Base-by-base conservation (phyloP, 768 basidiomycete genomes). In the Calocybe cyanea region DNA sequence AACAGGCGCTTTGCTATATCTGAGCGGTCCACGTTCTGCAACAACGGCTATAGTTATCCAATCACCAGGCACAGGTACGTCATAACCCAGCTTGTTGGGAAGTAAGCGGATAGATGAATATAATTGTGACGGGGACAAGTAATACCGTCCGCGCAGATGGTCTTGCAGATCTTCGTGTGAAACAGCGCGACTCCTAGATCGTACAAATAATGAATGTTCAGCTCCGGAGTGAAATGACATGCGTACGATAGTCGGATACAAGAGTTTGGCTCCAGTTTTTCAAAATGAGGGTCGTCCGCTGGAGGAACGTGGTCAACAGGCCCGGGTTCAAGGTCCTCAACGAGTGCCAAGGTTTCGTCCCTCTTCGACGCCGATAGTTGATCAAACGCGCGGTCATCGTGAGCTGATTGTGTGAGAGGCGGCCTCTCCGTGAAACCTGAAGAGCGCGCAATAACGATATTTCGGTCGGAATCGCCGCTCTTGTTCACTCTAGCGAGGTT, bases 11-110 rank as follows among this genome's bases (percentile, higher is more conserved):
- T 76, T 78, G 38, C 75, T 89, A 54, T 83, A 77, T 52, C 78
- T 82, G 59, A 94, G 70, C 6, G 83, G 85, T 2, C 92, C 85
- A 17, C 92, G 80, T 62, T 95, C 92, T 2, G 93, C 95, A 11
- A 99, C 83, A 4, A 98, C 94, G 2, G 92, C 95, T 38, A 99
- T 90, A 5, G 93, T 94, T 33, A 97, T 77, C 88, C 92, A 98
- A 63, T 98, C 96, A 2, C 89, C 89, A 5, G 80, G 78, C 1
- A 97, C 84, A 8, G 95, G 94, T 1, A 99, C 79, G 36, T 97
- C 93, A 62, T 92, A 95, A 14, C 82, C 84, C 46, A 87, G 82
- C 52, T 87, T 85, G 59, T 88, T 81, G 0, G 85, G 80, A 11
- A 83, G 74, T 0, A 87, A 77, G 8, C 87, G 82, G 34, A 92